Evolutionary conservation across 176 grass and related monocot species (phyloP).

Genomic region (Carex littledalei): DNA sequence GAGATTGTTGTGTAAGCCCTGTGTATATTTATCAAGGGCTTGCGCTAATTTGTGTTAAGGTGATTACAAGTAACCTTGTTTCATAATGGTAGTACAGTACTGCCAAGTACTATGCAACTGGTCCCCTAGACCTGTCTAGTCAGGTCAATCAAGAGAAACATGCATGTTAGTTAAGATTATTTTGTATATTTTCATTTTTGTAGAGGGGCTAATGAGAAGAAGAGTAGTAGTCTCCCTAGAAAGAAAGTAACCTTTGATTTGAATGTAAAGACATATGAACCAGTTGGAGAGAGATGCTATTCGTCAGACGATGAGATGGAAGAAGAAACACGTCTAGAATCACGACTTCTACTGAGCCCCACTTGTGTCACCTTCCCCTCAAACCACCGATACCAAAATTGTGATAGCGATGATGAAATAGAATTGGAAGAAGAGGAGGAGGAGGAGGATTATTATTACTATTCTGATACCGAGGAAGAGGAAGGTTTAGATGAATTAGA

Average conservation of each 20-base stretch:
- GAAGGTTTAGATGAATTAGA: slow-evolving; percentile 51
- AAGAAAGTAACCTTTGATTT: slow-evolving; percentile 99
- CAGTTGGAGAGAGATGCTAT: slow-evolving; percentile 12
- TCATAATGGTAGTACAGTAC: neutral
- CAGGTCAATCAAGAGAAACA: neutral
- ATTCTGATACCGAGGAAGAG: slow-evolving; percentile 31
- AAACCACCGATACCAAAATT: slow-evolving; percentile 87
- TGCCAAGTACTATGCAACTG: neutral
- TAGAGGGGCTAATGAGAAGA: slow-evolving; percentile 63
- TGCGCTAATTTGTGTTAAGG: neutral
- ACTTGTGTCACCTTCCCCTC: slow-evolving; percentile 46
- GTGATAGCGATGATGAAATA: slow-evolving; percentile 44
- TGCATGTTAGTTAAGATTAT: neutral
- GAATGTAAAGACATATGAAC: slow-evolving; percentile 77
- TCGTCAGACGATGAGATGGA: slow-evolving; percentile 37
- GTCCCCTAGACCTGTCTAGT: neutral
- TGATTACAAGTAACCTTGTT: neutral
- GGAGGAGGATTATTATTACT: slow-evolving; percentile 36
- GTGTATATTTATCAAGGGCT: slow-evolving; percentile 3
- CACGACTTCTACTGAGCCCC: slow-evolving; percentile 30
- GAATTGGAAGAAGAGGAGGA: slow-evolving; percentile 47
- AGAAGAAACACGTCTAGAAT: slow-evolving; percentile 21
- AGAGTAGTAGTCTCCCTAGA: slow-evolving; percentile 37
- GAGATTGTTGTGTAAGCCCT: neutral
- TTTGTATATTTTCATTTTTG: slow-evolving; percentile 22